Percentiles rank a stretch among this genome's conserved stretches.
Evolutionary conservation across 2,329 filamentous ascomycete species (phyloP).

Genomic region (Fusarium sp.): DNA sequence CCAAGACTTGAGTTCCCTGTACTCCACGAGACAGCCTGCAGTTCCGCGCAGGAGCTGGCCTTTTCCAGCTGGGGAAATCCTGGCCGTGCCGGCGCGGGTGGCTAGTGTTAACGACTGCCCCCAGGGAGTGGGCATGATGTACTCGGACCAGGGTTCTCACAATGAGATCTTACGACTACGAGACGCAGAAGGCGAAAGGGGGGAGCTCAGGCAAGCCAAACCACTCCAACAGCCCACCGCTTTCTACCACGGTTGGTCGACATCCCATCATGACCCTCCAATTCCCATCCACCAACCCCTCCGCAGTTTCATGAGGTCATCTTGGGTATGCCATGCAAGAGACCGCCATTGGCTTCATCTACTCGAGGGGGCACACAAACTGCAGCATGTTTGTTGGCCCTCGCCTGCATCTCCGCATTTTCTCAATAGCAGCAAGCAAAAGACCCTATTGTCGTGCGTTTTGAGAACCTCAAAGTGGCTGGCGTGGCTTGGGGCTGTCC

Average conservation of each 20-base stretch:
- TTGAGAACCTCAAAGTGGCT: conserved; percentile 6
- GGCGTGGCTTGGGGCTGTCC: conserved; percentile 26
- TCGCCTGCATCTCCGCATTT: conserved; percentile 11
- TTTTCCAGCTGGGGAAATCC: conserved; percentile 34
- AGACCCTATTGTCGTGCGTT: conserved; percentile 21
- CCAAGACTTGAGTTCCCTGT: conserved; percentile 5
- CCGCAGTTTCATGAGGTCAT: conserved; percentile 4
- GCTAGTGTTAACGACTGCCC: conserved; percentile 9
- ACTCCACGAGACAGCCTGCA: conserved; percentile 20
- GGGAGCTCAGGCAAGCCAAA: conserved; percentile 25
- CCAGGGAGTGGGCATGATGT: conserved; percentile 24
- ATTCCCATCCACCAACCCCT: conserved; percentile 4
- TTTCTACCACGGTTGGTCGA: conserved; percentile 6
- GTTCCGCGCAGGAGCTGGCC: conserved; percentile 24
- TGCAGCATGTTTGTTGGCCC: conserved; percentile 16
- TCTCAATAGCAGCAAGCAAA: conserved; percentile 14
- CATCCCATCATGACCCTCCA: conserved; percentile 9
- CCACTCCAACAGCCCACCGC: conserved; percentile 25
- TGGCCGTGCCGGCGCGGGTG: conserved; percentile 35
- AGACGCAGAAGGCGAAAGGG: conserved; percentile 18
- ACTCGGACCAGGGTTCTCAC: conserved; percentile 7
- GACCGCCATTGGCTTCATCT: not conserved
- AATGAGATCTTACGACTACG: conserved; percentile 36
- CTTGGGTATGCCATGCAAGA: not conserved
- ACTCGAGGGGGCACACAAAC: conserved; percentile 6